Percentiles rank a stretch among this genome's conserved stretches.
Conservation (phyloP, 1,139 yeast genomes). For the Suhomyces ambrosiae region DNA sequence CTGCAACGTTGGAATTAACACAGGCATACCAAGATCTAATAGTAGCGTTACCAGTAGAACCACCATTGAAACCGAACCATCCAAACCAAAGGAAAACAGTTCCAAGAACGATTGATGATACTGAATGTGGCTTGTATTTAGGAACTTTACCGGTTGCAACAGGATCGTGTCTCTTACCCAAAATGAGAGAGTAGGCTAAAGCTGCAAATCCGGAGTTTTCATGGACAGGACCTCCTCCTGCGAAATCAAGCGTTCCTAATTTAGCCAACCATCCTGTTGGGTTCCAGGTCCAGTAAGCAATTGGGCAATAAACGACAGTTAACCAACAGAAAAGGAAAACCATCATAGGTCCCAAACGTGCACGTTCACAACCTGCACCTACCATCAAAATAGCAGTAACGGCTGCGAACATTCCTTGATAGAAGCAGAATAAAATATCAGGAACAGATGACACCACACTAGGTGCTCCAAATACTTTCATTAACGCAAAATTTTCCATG, state of each 20-base stretch:
- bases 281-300: conserved; percentile 98
- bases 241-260: conserved; percentile 89
- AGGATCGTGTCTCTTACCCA: conserved; percentile 92
- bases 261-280: conserved; percentile 82
- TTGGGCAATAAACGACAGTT: conserved; percentile 93
- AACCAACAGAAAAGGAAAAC: conserved; percentile 89
- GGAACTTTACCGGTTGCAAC: conserved; percentile 70
- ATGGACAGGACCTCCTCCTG: conserved; percentile 99
- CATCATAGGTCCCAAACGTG: conserved; percentile 96
- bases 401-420: conserved; percentile 96
- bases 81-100: conserved; percentile 96
- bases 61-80: conserved; percentile 98
- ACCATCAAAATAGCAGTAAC: conserved; percentile 90
- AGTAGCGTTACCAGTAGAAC: conserved; percentile 89
- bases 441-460: conserved; percentile 70
- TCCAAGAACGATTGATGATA: conserved; percentile 87
- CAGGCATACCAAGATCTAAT: conserved; percentile 93
- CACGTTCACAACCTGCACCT: conserved; percentile 98
- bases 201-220: conserved; percentile 95
- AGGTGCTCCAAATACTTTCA: conserved; percentile 81
- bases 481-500: conserved; percentile 75
- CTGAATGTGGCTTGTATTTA: conserved; percentile 89
- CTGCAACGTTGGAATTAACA: conserved; percentile 90
- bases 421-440: conserved; percentile 82
- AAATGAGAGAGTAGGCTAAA: conserved; percentile 82